Evolutionary conservation across 2,329 filamentous ascomycete species (phyloP).

Genomic region (Penicillium sp.): DNA sequence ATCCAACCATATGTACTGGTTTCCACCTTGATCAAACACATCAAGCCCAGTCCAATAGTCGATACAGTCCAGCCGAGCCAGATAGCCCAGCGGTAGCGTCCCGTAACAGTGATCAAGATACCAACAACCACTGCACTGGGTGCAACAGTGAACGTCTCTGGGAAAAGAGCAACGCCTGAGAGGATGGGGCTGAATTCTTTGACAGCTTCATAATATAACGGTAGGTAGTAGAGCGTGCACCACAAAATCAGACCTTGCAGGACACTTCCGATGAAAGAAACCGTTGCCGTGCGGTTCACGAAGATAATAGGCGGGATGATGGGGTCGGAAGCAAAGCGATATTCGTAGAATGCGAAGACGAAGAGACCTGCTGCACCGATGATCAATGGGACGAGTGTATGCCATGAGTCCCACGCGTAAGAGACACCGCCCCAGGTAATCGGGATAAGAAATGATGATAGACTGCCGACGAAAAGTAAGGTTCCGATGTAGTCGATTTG

Average conservation of each 20-base stretch:
- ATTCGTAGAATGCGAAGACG: slow-evolving; percentile 57
- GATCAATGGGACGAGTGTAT: slow-evolving; percentile 61
- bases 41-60: slow-evolving; percentile 58
- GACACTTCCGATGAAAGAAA: slow-evolving; percentile 54
- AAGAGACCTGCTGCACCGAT: slow-evolving; percentile 55
- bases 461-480: slow-evolving; percentile 59
- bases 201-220: slow-evolving; percentile 46
- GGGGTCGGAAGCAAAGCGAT: slow-evolving; percentile 51
- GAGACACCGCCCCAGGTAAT: slow-evolving; percentile 66
- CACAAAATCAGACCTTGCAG: slow-evolving; percentile 55
- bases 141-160: slow-evolving; percentile 63
- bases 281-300: slow-evolving; percentile 47
- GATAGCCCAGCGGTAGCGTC: slow-evolving; percentile 60
- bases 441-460: slow-evolving; percentile 61
- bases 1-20: slow-evolving; percentile 59
- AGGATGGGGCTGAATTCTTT: slow-evolving; percentile 56
- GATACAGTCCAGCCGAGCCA: slow-evolving; percentile 63
- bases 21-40: slow-evolving; percentile 33
- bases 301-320: slow-evolving; percentile 50
- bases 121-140: slow-evolving; percentile 57
- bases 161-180: slow-evolving; percentile 58
- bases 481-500: slow-evolving; percentile 65
- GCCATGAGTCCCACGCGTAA: slow-evolving; percentile 64
- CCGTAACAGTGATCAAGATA: slow-evolving; percentile 52
- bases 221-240: slow-evolving; percentile 57